phyloP scores from a whole-genome alignment of 805 yeast genomes.

The Suhomyces pyralidae region DNA sequence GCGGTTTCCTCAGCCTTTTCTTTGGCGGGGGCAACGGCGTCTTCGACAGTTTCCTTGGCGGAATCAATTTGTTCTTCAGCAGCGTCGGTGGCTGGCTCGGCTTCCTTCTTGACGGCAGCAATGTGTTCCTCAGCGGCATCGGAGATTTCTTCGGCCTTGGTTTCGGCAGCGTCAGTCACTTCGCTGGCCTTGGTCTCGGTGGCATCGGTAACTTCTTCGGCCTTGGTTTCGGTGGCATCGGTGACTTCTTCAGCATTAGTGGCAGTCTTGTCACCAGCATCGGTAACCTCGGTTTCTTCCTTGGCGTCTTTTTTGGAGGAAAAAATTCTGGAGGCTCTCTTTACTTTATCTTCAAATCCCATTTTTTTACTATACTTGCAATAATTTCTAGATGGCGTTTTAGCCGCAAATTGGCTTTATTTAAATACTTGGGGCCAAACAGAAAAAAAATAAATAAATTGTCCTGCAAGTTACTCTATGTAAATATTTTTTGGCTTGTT shows the following conservation, averaged over 20 bases:
- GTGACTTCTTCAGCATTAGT: constrained; percentile 1
- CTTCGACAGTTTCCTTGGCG: constrained; percentile 11
- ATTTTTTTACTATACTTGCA: constrained; percentile 11
- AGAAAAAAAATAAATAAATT: constrained; percentile 1
- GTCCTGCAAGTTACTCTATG: neutral
- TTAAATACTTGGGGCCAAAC: neutral
- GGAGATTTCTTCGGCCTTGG: constrained; percentile 1
- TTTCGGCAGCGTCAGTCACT: constrained; percentile 5
- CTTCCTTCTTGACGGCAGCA: constrained; percentile 6
- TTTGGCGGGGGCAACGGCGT: constrained; percentile 4
- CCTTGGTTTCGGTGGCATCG: constrained; percentile 1
- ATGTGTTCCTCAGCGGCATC: constrained; percentile 6
- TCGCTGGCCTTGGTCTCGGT: constrained; percentile 8
- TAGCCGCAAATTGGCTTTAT: neutral
- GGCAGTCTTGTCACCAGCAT: constrained; percentile 9
- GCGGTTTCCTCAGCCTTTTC: constrained; percentile 5
- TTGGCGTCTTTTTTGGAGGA: constrained; percentile 17
- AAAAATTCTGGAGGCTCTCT: constrained; percentile 38
- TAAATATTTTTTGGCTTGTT: neutral
- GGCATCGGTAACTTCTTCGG: constrained; percentile 2
- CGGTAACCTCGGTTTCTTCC: constrained; percentile 13
- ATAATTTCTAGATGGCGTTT: neutral
- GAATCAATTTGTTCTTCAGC: constrained; percentile 9
- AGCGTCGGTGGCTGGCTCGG: constrained; percentile 4
- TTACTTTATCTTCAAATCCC: constrained; percentile 39